phyloP scores from a whole-genome alignment of 768 basidiomycete species.

The Kwoniella shandongensis region DNA sequence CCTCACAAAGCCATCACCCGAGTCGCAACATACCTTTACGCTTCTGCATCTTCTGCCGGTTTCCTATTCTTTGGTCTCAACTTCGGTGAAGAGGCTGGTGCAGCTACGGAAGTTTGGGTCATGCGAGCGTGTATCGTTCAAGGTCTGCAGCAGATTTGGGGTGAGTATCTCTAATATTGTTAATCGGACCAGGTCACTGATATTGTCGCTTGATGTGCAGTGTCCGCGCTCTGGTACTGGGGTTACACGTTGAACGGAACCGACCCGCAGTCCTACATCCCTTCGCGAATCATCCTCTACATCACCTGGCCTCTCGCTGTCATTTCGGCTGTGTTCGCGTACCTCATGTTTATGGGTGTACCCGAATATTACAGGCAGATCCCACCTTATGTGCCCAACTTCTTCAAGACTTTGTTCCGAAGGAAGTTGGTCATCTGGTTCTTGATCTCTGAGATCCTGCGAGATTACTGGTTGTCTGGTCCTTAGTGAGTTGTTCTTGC shows the following conservation, averaged over 20 bases:
- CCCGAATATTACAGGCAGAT: slow-evolving; percentile 72
- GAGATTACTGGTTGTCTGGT: slow-evolving; percentile 55
- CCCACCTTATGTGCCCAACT: slow-evolving; percentile 91
- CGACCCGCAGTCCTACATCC: slow-evolving; percentile 57
- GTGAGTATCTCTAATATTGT: slow-evolving; percentile 9
- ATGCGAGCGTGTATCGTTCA: slow-evolving; percentile 88
- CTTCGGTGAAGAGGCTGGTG: slow-evolving; percentile 97
- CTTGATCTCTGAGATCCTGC: slow-evolving; percentile 83
- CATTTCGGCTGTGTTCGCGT: slow-evolving; percentile 73
- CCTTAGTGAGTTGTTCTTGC: slow-evolving; percentile 35
- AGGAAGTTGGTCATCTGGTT: slow-evolving; percentile 93
- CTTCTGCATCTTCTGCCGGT: slow-evolving; percentile 85
- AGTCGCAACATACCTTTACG: slow-evolving; percentile 85
- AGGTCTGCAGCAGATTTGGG: slow-evolving; percentile 91
- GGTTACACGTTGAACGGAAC: slow-evolving; percentile 70
- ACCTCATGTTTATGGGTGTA: slow-evolving; percentile 79
- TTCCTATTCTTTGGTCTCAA: slow-evolving; percentile 94
- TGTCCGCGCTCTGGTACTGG: slow-evolving; percentile 95
- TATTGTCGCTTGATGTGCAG: slow-evolving; percentile 38
- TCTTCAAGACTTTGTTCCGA: slow-evolving; percentile 82
- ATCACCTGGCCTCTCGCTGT: slow-evolving; percentile 78
- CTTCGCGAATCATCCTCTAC: slow-evolving; percentile 83
- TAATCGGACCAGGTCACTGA: not conserved
- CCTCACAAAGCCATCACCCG: slow-evolving; percentile 70
- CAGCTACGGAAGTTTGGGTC: slow-evolving; percentile 92